Evolutionary conservation across 129 eudicot species (phyloP).

Genomic region (Helichrysum umbraculigerum): DNA sequence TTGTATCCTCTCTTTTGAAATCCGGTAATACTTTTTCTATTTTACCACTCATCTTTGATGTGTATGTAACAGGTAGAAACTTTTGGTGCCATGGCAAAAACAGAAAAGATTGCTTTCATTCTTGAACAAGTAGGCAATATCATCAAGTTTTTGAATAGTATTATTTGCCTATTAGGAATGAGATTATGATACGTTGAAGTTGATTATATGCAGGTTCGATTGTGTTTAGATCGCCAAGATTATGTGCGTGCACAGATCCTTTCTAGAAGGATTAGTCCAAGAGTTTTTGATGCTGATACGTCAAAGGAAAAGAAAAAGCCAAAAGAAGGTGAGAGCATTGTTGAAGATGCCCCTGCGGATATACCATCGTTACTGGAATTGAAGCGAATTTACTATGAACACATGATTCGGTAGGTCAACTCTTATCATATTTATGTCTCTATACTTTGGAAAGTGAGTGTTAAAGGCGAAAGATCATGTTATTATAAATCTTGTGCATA

Average conservation of each 20-base stretch:
- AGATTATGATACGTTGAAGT: constrained; percentile 3
- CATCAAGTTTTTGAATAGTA: background rate
- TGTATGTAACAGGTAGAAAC: constrained; percentile 76
- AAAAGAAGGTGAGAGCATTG: constrained; percentile 76
- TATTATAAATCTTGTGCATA: background rate
- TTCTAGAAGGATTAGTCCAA: constrained; percentile 90
- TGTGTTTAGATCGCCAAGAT: constrained; percentile 87
- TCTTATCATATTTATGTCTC: background rate
- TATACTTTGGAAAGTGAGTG: background rate
- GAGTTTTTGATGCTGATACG: constrained; percentile 84
- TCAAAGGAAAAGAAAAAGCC: constrained; percentile 84
- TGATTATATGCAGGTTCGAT: constrained; percentile 66
- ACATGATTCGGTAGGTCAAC: constrained; percentile 67
- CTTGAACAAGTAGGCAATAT: constrained; percentile 73
- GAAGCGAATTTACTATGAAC: constrained; percentile 79
- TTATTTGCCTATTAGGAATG: background rate
- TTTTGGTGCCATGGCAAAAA: constrained; percentile 95
- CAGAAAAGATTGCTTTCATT: constrained; percentile 84
- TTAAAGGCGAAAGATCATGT: background rate
- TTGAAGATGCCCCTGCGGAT: constrained; percentile 87
- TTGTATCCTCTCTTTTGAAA: background rate
- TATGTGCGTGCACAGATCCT: constrained; percentile 93
- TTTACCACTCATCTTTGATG: background rate
- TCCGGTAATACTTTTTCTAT: background rate
- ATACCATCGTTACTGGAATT: constrained; percentile 74